Conservation (phyloP, 2,329 filamentous ascomycete species). For the Fusarium pseudonygamai region DNA sequence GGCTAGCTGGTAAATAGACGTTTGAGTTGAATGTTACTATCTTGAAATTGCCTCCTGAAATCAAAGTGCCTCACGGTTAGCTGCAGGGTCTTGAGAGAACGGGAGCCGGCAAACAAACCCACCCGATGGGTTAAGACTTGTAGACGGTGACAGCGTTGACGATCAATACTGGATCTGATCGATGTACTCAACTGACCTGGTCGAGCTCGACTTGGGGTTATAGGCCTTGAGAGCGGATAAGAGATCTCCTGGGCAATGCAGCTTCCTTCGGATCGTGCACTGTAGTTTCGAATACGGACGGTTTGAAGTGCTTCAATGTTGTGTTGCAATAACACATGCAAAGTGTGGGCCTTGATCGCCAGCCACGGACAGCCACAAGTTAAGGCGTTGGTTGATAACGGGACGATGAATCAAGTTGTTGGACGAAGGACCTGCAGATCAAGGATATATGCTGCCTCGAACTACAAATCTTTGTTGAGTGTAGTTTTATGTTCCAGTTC, state of each 20-base stretch:
- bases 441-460: background rate
- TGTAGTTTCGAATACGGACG: slow-evolving; percentile 22
- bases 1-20: slow-evolving; percentile 3
- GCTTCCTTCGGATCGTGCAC: slow-evolving; percentile 11
- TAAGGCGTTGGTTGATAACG: slow-evolving; percentile 12
- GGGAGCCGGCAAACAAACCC: slow-evolving; percentile 35
- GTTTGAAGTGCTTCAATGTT: slow-evolving; percentile 31
- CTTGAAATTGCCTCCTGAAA: slow-evolving; percentile 18
- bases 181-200: slow-evolving; percentile 4
- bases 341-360: slow-evolving; percentile 16
- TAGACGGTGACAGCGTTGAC: slow-evolving; percentile 30
- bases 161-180: slow-evolving; percentile 30
- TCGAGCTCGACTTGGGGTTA: slow-evolving; percentile 9
- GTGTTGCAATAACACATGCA: slow-evolving; percentile 35
- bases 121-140: slow-evolving; percentile 9
- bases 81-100: slow-evolving; percentile 37
- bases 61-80: slow-evolving; percentile 26
- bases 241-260: slow-evolving; percentile 14
- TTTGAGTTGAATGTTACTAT: slow-evolving; percentile 2
- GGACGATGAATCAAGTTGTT: background rate
- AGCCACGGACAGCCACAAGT: slow-evolving; percentile 24
- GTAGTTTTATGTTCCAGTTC: background rate
- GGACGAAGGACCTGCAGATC: background rate
- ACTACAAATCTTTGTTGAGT: background rate
- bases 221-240: slow-evolving; percentile 7